Conservation (phyloP, 495 filamentous ascomycete genomes). For the Daldinia bambusicola region DNA sequence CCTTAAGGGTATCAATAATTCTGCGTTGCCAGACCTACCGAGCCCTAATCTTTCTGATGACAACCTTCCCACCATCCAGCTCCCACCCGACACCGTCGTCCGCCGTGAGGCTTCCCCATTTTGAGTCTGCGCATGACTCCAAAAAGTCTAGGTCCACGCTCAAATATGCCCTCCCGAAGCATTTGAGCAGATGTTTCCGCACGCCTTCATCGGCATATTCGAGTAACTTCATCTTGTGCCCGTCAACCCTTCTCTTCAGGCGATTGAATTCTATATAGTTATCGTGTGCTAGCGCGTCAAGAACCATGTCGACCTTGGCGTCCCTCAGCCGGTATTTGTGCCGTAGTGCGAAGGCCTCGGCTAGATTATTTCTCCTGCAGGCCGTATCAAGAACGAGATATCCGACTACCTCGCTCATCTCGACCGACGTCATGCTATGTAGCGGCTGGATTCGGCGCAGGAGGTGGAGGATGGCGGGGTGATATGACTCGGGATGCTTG, state of each 20-base stretch:
- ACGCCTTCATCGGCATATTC: constrained; percentile 79
- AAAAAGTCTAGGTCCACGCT: constrained; percentile 72
- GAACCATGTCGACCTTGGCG: constrained; percentile 69
- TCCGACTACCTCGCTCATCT: constrained; percentile 78
- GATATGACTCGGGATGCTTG: constrained; percentile 85
- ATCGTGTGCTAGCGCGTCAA: constrained; percentile 77
- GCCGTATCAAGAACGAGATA: constrained; percentile 90
- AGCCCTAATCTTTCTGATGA: constrained; percentile 68
- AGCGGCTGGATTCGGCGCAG: constrained; percentile 74
- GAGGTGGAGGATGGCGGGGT: constrained; percentile 83
- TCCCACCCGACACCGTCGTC: constrained; percentile 83
- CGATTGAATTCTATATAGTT: constrained; percentile 85
- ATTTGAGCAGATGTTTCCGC: constrained; percentile 78
- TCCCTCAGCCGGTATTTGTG: constrained; percentile 67
- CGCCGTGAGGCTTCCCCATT: constrained; percentile 74
- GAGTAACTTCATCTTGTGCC: constrained; percentile 78
- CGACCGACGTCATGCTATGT: constrained; percentile 70
- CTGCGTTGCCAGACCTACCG: constrained; percentile 34
- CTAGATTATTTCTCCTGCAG: constrained; percentile 81
- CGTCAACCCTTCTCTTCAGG: constrained; percentile 75
- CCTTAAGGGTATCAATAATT: constrained; percentile 47
- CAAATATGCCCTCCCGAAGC: constrained; percentile 84
- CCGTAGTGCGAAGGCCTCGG: constrained; percentile 73
- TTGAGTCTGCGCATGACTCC: constrained; percentile 66
- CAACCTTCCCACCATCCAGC: constrained; percentile 71